Evolutionary conservation across 176 grass and related monocot genomes (phyloP).

Genomic region (Cenchrus fungigraminus): DNA sequence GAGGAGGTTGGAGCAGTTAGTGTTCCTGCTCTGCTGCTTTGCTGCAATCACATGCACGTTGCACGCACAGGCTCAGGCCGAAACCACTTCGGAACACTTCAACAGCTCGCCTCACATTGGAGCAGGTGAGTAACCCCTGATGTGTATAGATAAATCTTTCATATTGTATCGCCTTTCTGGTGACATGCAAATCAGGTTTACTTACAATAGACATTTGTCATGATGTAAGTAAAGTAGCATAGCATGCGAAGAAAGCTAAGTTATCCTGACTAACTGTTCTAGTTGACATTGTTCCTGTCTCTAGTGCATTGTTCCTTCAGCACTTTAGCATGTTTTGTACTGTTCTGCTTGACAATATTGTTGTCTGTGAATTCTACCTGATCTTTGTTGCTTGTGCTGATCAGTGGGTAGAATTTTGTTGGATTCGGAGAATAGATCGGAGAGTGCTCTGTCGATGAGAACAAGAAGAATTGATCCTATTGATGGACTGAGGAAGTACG

Average conservation of each 20-base stretch:
- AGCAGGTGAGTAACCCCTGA: slow-evolving; percentile 52
- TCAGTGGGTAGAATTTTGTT: slow-evolving; percentile 43
- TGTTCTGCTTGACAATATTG: slow-evolving; percentile 12
- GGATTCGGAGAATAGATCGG: slow-evolving; percentile 33
- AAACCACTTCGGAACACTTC: slow-evolving; percentile 20
- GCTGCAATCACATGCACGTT: slow-evolving; percentile 49
- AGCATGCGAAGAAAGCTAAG: neutral
- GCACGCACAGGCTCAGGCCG: slow-evolving; percentile 21
- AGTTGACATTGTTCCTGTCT: slow-evolving; percentile 13
- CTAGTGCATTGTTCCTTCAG: slow-evolving; percentile 6
- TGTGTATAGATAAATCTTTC: slow-evolving; percentile 19
- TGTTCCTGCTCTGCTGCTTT: slow-evolving; percentile 65
- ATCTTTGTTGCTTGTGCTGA: slow-evolving; percentile 31
- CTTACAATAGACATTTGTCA: neutral
- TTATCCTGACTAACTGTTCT: slow-evolving; percentile 17
- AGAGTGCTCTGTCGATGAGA: slow-evolving; percentile 48
- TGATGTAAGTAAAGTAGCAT: neutral
- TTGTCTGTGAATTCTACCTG: slow-evolving; percentile 22
- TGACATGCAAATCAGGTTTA: slow-evolving; percentile 23
- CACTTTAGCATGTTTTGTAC: slow-evolving; percentile 31
- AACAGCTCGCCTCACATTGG: slow-evolving; percentile 27
- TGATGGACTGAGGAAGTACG: slow-evolving; percentile 66
- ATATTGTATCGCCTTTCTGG: neutral
- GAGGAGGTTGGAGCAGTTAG: slow-evolving; percentile 50
- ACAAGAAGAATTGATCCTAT: slow-evolving; percentile 76